Conservation (phyloP, 257 asterid species). For the Solanum raphanifolium region DNA sequence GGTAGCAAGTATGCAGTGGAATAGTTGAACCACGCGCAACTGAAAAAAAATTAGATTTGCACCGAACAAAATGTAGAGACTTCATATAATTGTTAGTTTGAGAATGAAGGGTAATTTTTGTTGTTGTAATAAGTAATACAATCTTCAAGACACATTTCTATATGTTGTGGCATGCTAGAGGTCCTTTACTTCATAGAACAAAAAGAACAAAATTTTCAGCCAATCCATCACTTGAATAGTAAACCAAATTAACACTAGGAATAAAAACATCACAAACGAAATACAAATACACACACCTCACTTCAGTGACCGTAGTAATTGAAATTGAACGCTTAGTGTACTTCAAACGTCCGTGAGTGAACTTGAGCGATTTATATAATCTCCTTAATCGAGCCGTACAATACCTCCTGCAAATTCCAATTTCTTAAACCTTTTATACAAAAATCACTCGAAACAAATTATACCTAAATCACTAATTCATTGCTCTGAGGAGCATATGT, state of each 20-base stretch:
- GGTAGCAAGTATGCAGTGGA: neutral
- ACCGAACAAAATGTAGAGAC: neutral
- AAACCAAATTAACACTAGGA: neutral
- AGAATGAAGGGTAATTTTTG: neutral
- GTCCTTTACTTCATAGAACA: neutral
- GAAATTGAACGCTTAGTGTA: slow-evolving; percentile 62
- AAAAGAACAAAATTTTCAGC: neutral
- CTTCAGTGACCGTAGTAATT: slow-evolving; percentile 67
- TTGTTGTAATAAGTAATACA: neutral
- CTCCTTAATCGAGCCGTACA: slow-evolving; percentile 89
- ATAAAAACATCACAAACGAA: neutral
- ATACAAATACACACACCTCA: slow-evolving; percentile 40
- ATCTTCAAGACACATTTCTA: neutral
- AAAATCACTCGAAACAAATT: neutral
- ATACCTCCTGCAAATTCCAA: slow-evolving; percentile 54
- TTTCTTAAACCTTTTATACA: neutral
- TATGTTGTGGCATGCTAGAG: neutral
- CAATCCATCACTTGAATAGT: neutral
- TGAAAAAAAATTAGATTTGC: neutral
- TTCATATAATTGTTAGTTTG: neutral
- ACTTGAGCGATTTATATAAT: slow-evolving; percentile 85
- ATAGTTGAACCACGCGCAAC: neutral
- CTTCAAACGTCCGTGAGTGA: slow-evolving; percentile 94
- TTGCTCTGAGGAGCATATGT: neutral
- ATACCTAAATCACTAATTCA: neutral